Percentiles rank a stretch among this genome's conserved stretches.
Conservation (phyloP, 805 yeast genomes). For the Brettanomyces sp. region DNA sequence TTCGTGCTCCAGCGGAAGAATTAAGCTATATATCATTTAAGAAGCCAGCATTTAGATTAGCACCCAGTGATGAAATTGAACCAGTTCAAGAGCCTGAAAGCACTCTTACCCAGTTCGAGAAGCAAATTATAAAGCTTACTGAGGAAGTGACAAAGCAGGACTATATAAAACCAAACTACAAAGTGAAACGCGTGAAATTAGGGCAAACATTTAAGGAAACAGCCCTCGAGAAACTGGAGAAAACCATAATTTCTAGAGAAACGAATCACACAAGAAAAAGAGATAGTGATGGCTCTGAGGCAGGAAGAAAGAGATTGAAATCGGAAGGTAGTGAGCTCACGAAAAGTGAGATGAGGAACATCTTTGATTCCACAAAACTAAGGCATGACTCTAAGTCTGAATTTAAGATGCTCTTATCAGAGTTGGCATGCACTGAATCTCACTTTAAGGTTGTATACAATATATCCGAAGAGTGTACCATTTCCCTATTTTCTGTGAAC, state of each 20-base stretch:
- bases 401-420: not conserved
- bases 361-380: slow-evolving; percentile 1
- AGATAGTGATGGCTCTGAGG: not conserved
- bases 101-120: slow-evolving; percentile 7
- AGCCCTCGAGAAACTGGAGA: not conserved
- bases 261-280: not conserved
- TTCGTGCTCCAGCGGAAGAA: slow-evolving; percentile 5
- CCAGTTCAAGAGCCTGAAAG: not conserved
- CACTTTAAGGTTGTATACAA: too few relatives aligned
- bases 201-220: slow-evolving; percentile 2
- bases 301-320: not conserved
- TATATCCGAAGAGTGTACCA: too few relatives aligned
- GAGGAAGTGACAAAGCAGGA: slow-evolving; percentile 9
- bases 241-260: not conserved
- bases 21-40: slow-evolving; percentile 23
- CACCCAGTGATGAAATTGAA: not conserved
- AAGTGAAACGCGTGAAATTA: slow-evolving; percentile 20
- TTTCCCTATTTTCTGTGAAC: not conserved
- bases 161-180: slow-evolving; percentile 18
- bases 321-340: not conserved
- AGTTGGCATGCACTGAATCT: not conserved
- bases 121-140: slow-evolving; percentile 6
- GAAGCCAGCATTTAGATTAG: slow-evolving; percentile 21
- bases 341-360: not conserved
- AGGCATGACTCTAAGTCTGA: slow-evolving; percentile 1